phyloP scores from a whole-genome alignment of 2,329 filamentous ascomycete genomes.

The Thielaviopsis ethacetica region DNA sequence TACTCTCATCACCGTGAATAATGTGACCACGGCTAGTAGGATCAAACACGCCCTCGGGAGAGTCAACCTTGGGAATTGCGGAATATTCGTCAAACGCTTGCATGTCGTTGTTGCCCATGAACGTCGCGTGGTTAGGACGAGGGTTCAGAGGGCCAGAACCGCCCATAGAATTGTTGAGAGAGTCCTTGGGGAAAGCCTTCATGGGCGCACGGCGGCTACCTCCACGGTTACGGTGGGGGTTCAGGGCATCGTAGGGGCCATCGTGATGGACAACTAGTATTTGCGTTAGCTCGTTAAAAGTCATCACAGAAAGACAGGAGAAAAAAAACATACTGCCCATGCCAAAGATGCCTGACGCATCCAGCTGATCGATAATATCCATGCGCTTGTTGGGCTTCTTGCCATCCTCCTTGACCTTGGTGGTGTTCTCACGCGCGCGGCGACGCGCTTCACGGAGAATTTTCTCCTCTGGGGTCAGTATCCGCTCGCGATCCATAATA shows the following conservation, averaged over 20 bases:
- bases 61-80: conserved; percentile 20
- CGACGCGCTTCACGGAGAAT: conserved; percentile 33
- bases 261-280: conserved; percentile 83
- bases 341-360: conserved; percentile 91
- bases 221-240: conserved; percentile 81
- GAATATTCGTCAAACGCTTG: conserved; percentile 78
- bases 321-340: conserved; percentile 53
- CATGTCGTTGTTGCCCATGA: conserved; percentile 64
- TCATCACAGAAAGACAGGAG: not conserved
- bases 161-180: conserved; percentile 79
- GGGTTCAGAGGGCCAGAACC: conserved; percentile 72
- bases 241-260: conserved; percentile 90
- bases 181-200: conserved; percentile 88
- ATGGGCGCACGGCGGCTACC: conserved; percentile 75
- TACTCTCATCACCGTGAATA: conserved; percentile 68
- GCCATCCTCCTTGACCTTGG: conserved; percentile 25
- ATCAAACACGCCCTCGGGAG: conserved; percentile 39
- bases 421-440: conserved; percentile 33
- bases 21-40: conserved; percentile 49
- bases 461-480: conserved; percentile 42
- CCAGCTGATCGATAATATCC: conserved; percentile 91
- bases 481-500: conserved; percentile 42
- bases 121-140: conserved; percentile 69
- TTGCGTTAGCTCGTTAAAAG: conserved; percentile 8
- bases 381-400: conserved; percentile 38